phyloP scores from a whole-genome alignment of 208 protist genomes.

The Wallacemonas sp. region DNA sequence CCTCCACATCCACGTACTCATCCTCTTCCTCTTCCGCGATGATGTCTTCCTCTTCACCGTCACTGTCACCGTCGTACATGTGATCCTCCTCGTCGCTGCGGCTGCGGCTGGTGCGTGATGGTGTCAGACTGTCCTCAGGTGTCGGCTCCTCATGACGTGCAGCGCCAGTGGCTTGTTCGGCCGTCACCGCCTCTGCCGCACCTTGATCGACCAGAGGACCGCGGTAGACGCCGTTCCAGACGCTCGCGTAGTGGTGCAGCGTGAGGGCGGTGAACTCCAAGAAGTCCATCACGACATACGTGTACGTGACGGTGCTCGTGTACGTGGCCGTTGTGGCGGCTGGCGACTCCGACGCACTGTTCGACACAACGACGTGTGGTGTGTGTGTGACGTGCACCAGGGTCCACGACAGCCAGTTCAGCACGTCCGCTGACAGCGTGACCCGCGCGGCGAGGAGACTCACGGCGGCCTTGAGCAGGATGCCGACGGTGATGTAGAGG shows the following conservation, averaged over 20 bases:
- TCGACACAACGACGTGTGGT: background rate
- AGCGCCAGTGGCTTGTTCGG: too few species aligned
- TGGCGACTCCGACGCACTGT: background rate
- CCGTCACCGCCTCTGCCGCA: background rate
- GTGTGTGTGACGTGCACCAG: conserved; percentile 22
- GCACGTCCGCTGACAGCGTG: conserved; percentile 9
- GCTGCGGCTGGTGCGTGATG: too few species aligned
- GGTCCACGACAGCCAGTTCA: conserved; percentile 26
- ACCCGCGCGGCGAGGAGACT: conserved; percentile 21
- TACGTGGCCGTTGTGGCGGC: background rate
- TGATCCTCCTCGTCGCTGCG: background rate
- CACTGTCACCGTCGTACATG: background rate
- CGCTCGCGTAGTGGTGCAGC: conserved; percentile 33
- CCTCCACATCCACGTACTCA: background rate
- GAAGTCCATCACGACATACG: conserved; percentile 37
- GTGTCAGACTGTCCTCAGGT: too few species aligned
- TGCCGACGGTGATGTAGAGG: conserved; percentile 35
- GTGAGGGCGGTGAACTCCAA: conserved; percentile 30
- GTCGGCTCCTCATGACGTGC: too few species aligned
- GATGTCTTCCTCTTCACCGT: background rate
- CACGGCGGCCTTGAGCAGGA: conserved; percentile 42
- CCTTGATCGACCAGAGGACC: background rate
- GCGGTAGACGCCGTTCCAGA: conserved; percentile 40
- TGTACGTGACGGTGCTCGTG: conserved; percentile 18
- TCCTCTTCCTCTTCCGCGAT: background rate